These are phyloP conservation scores for Calonectria fujianensis DNA, from an alignment of 2,329 filamentous ascomycete genomes.

Conservation along the genomic window DNA sequence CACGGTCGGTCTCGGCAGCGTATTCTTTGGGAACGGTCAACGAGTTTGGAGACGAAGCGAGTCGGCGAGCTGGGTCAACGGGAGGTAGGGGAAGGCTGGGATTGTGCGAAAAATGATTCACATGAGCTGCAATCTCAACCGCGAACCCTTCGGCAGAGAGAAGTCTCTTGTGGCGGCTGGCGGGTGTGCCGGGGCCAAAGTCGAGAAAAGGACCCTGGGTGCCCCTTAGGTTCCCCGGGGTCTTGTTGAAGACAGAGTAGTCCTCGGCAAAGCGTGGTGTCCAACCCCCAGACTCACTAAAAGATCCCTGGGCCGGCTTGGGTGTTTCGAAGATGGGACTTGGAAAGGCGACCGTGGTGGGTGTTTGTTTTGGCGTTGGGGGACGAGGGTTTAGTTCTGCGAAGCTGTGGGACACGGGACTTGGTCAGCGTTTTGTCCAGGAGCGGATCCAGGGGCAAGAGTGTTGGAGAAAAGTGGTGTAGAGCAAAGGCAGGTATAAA, in stretches of 20 bases:
- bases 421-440: constrained; percentile 60
- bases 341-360: constrained; percentile 71
- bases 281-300: constrained; percentile 71
- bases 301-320: constrained; percentile 67
- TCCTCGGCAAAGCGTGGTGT: constrained; percentile 79
- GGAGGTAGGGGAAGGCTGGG: constrained; percentile 73
- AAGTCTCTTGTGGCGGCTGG: constrained; percentile 68
- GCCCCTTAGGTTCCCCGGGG: constrained; percentile 74
- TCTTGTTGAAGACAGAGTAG: constrained; percentile 80
- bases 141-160: constrained; percentile 70
- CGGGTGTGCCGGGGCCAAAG: constrained; percentile 63
- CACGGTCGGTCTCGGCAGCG: constrained; percentile 54
- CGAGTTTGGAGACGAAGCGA: constrained; percentile 75
- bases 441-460: constrained; percentile 40
- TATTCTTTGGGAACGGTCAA: constrained; percentile 58
- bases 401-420: constrained; percentile 68
- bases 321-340: constrained; percentile 76
- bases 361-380: constrained; percentile 75
- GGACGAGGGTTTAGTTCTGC: constrained; percentile 78
- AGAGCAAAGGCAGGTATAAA: constrained; percentile 23
- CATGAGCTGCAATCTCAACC: constrained; percentile 75
- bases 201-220: constrained; percentile 67
- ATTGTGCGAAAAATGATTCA: constrained; percentile 75
- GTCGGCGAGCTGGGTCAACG: constrained; percentile 74
- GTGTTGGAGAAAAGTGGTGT: constrained; percentile 37